These are phyloP conservation scores for Xerophyta viscosa DNA, from an alignment of 106 monocot species.

Conservation along the genomic window DNA sequence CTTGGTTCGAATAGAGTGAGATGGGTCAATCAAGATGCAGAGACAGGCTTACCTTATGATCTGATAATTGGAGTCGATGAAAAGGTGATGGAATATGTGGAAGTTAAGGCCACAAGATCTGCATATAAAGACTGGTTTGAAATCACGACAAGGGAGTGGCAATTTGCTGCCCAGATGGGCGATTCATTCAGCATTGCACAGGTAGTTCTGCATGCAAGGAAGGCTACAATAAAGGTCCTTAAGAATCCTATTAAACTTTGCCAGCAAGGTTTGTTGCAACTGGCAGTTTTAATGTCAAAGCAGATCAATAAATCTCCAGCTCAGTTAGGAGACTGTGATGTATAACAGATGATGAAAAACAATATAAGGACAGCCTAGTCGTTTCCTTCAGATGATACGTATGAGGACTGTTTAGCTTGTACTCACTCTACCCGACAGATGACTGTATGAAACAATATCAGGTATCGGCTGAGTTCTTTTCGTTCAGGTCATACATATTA, in stretches of 20 bases:
- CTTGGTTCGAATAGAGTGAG: conserved; percentile 35
- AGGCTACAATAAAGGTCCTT: conserved; percentile 47
- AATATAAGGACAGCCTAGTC: no score
- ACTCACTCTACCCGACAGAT: no score
- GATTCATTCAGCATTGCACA: conserved; percentile 71
- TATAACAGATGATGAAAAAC: no score
- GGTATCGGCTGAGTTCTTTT: no score
- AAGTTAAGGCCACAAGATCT: conserved; percentile 85
- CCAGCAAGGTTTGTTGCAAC: conserved; percentile 41
- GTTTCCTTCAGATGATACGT: no score
- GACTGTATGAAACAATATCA: no score
- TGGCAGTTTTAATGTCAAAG: conserved; percentile 63
- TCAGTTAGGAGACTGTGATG: no score
- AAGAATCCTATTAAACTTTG: conserved; percentile 68
- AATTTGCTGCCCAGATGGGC: conserved; percentile 66
- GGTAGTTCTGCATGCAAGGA: conserved; percentile 31
- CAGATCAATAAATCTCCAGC: conserved; percentile 3
- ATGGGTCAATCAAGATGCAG: conserved; percentile 82
- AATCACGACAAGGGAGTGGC: conserved; percentile 72
- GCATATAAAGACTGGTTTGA: conserved; percentile 76
- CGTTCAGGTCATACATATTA: no score
- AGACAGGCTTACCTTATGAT: conserved; percentile 92
- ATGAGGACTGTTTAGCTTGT: no score
- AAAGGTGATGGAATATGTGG: conserved; percentile 45
- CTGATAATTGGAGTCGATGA: conserved; percentile 37